Conservation (phyloP, 1,284 basidiomycete genomes). For the Rhizoctonia solani region DNA sequence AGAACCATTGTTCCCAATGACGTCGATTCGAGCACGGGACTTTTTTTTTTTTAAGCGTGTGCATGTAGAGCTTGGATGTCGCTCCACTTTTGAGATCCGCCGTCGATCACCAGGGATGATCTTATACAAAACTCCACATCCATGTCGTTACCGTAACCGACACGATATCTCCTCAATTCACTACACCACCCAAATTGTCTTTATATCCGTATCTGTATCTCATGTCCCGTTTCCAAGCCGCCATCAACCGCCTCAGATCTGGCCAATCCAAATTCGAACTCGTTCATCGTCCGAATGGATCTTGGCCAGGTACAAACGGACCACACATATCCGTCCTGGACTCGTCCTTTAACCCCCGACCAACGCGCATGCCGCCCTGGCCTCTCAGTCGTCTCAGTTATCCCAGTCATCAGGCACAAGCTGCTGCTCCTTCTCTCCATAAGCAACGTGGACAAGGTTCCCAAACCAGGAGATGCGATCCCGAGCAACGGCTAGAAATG, state of each 20-base stretch:
- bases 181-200: too few species aligned
- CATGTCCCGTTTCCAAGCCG: neutral
- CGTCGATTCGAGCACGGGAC: too few species aligned
- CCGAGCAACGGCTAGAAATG: conserved; percentile 80
- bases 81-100: too few species aligned
- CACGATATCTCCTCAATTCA: too few species aligned
- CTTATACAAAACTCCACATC: too few species aligned
- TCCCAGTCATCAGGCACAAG: conserved; percentile 47
- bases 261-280: conserved; percentile 40
- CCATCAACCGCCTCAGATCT: conserved; percentile 10
- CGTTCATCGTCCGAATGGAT: conserved; percentile 40
- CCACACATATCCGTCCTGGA: conserved; percentile 67
- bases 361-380: conserved; percentile 80
- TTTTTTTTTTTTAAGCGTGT: too few species aligned
- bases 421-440: conserved; percentile 82
- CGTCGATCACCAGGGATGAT: too few species aligned
- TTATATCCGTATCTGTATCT: too few species aligned
- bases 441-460: conserved; percentile 85
- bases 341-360: conserved; percentile 96
- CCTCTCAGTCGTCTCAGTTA: conserved; percentile 48
- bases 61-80: too few species aligned
- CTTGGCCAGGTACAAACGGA: conserved; percentile 40
- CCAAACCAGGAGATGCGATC: conserved; percentile 73
- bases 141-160: too few species aligned
- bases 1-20: too few species aligned